Evolutionary conservation across 2,329 filamentous ascomycete species (phyloP), one percentile per base, ranked within the genome.

Genomic region (Sporothrix euskadiensis): DNA sequence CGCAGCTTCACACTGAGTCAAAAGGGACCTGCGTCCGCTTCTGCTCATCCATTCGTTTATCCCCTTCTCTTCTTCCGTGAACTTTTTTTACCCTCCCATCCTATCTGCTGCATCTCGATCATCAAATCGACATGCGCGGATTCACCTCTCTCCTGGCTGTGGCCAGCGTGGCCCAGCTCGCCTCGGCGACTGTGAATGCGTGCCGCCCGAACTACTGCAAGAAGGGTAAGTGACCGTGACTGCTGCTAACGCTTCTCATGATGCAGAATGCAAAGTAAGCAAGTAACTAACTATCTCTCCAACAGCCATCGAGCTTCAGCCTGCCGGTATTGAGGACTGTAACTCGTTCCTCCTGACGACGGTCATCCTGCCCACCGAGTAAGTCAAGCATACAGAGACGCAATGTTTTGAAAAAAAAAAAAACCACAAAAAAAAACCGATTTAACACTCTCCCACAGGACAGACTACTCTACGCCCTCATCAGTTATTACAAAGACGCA

Each of bases 341-440:
- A 68, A 49, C 71, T 47, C 61, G 26, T 72, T 68, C 49, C 71
- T 72, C 14, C 14, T 69, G 49, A 72, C 71, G 9, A 69, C 61
- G 4, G 71, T 72, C 14, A 35, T 72, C 4, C 9, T 59, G 26
- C 61, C 71, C 19, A 72, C 61, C 1, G 30, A 30, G 71, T 72
- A 59, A 16, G 71, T 72, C 35, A 6, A 16, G 2, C 22, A 3
- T 41, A 4, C 3, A 2, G 52, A 56, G 52, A 56, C 22, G 52
- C 22, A 10, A 22, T 22, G 19, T 22, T n/a, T n/a, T 35, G 22
- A 16, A n/a, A 35, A 22, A 4, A 30, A 52, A 32, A 22, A 32
- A 30, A 1, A 30, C 3, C 14, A 39, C 19, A 39, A 26, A 26
- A 3, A 10, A 47, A 19, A 3, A 16, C 39, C 26, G 7, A 12